These are phyloP conservation scores for Fusarium pilosicola DNA, from an alignment of 2,329 filamentous ascomycete species.

Conservation along the genomic window DNA sequence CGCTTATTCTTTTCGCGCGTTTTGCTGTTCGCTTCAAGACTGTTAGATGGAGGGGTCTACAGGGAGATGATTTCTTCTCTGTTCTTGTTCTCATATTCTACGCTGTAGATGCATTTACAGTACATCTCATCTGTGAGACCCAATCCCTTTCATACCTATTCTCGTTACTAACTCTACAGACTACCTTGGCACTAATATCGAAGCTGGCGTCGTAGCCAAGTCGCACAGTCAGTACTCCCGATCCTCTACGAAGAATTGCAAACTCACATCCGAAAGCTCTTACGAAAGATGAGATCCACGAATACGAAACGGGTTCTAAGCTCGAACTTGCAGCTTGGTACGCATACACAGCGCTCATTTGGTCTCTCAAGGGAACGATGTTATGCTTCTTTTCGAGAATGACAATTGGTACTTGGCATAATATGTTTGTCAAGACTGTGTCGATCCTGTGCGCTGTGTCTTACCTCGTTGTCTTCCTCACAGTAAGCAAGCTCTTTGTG, in stretches of 20 bases:
- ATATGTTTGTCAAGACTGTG: conserved; percentile 33
- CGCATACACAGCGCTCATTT: conserved; percentile 50
- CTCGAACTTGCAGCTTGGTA: conserved; percentile 54
- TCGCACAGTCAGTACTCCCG: not conserved
- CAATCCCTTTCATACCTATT: fast-evolving
- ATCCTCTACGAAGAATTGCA: fast-evolving
- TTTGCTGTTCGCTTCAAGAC: conserved; percentile 51
- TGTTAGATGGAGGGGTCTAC: conserved; percentile 50
- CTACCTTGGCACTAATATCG: conserved; percentile 36
- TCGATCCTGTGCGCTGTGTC: not conserved
- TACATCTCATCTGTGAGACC: conserved; percentile 47
- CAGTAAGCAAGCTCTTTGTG: not conserved
- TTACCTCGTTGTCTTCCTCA: conserved; percentile 35
- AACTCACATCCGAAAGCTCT: conserved; percentile 23
- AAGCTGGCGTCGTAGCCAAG: conserved; percentile 10
- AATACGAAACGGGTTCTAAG: conserved; percentile 49
- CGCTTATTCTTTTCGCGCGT: conserved; percentile 46
- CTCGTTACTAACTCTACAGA: conserved; percentile 6
- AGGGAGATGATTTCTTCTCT: conserved; percentile 53
- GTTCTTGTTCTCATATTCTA: conserved; percentile 49
- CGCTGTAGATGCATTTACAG: conserved; percentile 49
- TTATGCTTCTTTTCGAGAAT: conserved; percentile 45
- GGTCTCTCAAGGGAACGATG: conserved; percentile 47
- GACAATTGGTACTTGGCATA: conserved; percentile 43
- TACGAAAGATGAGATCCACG: conserved; percentile 41